Conservation (phyloP, 345 rosid genomes). For the Lepidium sativum region DNA sequence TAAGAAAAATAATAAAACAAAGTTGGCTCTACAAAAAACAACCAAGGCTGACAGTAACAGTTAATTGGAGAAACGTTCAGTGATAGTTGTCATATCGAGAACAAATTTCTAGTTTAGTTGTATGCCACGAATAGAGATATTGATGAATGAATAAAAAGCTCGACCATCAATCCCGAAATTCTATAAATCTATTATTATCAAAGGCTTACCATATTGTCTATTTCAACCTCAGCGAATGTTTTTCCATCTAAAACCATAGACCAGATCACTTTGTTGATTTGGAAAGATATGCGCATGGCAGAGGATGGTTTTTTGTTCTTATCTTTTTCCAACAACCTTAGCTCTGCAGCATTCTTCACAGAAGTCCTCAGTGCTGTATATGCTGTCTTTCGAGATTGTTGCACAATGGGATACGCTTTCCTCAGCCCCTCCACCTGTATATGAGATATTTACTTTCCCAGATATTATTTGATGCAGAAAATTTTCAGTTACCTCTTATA, state of each 20-base stretch:
- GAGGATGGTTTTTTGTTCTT: slow-evolving; percentile 94
- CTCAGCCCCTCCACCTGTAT: slow-evolving; percentile 69
- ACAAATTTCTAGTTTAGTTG: background rate
- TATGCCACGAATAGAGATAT: background rate
- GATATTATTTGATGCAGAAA: background rate
- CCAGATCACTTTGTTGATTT: slow-evolving; percentile 87
- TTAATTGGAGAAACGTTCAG: background rate
- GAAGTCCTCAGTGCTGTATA: slow-evolving; percentile 59
- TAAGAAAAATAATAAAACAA: background rate
- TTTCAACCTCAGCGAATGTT: slow-evolving; percentile 96
- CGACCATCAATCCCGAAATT: background rate
- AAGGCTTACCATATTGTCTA: slow-evolving; percentile 84
- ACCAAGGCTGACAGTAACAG: background rate
- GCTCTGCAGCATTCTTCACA: slow-evolving; percentile 84
- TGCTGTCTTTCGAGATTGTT: slow-evolving; percentile 64
- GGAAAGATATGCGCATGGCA: slow-evolving; percentile 92
- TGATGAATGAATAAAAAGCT: background rate
- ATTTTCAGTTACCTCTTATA: background rate
- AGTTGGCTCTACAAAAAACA: background rate
- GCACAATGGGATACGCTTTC: slow-evolving; percentile 50
- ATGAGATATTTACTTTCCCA: background rate
- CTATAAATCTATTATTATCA: background rate
- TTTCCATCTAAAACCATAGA: slow-evolving; percentile 95
- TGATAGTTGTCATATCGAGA: too few relatives aligned
- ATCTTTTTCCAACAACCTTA: slow-evolving; percentile 80